These are phyloP conservation scores for Pseudonectria foliicola DNA, from an alignment of 2,329 filamentous ascomycete species.

Conservation along the genomic window DNA sequence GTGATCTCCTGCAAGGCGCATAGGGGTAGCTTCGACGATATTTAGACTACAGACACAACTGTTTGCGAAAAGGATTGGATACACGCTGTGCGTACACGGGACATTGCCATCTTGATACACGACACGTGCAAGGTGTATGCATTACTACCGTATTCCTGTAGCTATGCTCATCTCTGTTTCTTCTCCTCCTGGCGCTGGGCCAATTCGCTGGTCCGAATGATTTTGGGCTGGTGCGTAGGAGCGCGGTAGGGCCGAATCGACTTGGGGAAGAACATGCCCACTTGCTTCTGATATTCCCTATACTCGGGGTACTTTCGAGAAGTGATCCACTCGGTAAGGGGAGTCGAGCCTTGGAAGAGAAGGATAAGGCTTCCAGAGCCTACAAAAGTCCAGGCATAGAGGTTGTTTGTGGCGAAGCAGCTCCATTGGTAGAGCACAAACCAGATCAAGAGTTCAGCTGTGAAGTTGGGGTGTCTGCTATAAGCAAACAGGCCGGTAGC, in stretches of 20 bases:
- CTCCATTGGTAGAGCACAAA: slow-evolving; percentile 82
- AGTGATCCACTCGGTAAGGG: slow-evolving; percentile 77
- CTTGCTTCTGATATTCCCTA: slow-evolving; percentile 69
- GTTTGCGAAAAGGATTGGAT: background rate
- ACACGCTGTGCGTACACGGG: no score
- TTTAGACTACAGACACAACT: slow-evolving; percentile 8
- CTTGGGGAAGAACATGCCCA: slow-evolving; percentile 75
- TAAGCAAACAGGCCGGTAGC: slow-evolving; percentile 79
- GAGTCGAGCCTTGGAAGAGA: slow-evolving; percentile 85
- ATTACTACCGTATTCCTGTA: background rate
- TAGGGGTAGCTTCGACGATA: slow-evolving; percentile 12
- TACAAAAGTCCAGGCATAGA: slow-evolving; percentile 71
- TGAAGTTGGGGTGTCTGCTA: slow-evolving; percentile 91
- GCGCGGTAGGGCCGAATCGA: slow-evolving; percentile 37
- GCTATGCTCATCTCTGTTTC: slow-evolving; percentile 22
- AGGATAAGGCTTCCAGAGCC: slow-evolving; percentile 65
- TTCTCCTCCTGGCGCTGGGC: slow-evolving; percentile 38
- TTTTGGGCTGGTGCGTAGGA: slow-evolving; percentile 32
- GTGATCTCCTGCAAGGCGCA: slow-evolving; percentile 52
- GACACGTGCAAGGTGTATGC: background rate
- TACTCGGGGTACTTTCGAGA: slow-evolving; percentile 84
- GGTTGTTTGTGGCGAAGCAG: slow-evolving; percentile 62
- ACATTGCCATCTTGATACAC: no score
- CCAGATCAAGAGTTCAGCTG: slow-evolving; percentile 89
- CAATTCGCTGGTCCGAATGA: slow-evolving; percentile 45